Conservation (phyloP, 805 yeast species). For the Wickerhamiella siamensis region DNA sequence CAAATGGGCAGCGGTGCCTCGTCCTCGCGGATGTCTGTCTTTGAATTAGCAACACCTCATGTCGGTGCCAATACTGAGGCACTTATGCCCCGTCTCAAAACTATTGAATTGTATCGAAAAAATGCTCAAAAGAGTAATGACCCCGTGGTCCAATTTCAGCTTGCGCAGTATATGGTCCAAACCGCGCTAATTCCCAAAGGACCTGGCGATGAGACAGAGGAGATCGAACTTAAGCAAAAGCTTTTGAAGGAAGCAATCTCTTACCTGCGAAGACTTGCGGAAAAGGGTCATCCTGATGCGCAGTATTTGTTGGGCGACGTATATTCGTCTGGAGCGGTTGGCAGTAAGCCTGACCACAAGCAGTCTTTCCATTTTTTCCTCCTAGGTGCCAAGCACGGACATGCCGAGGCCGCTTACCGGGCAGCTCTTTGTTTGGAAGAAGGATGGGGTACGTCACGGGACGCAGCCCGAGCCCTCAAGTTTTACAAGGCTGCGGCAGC, state of each 20-base stretch:
- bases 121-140: constrained; percentile 78
- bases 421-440: constrained; percentile 86
- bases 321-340: constrained; percentile 63
- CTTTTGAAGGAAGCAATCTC: constrained; percentile 64
- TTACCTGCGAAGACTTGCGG: constrained; percentile 56
- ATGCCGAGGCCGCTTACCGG: constrained; percentile 79
- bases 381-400: constrained; percentile 87
- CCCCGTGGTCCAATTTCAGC: constrained; percentile 74
- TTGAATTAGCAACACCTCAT: constrained; percentile 10
- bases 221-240: constrained; percentile 11
- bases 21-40: not conserved
- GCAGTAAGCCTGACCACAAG: constrained; percentile 58
- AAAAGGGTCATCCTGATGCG: constrained; percentile 75
- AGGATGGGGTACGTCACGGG: constrained; percentile 84
- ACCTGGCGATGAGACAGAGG: not conserved
- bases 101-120: constrained; percentile 73
- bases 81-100: constrained; percentile 61
- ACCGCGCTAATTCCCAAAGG: constrained; percentile 41
- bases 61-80: constrained; percentile 17
- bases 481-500: constrained; percentile 77
- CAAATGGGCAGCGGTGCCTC: not conserved
- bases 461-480: constrained; percentile 72
- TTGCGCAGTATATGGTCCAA: constrained; percentile 80
- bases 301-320: constrained; percentile 90
- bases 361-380: constrained; percentile 69